These are phyloP conservation scores for Bruguiera sexangula DNA, from an alignment of 345 rosid species.

Conservation along the genomic window DNA sequence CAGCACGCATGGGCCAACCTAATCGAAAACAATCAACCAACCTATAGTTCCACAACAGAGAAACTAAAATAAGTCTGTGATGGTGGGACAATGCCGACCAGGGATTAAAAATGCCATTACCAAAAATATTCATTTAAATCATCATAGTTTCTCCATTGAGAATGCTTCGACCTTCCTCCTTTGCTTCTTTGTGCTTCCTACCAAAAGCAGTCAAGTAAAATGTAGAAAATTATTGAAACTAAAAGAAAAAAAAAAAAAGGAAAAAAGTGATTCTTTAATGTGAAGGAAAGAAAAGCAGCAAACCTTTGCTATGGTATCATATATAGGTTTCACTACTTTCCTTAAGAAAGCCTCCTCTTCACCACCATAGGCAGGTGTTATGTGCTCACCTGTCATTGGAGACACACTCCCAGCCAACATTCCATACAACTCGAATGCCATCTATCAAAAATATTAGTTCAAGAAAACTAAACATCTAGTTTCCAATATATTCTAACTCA, in stretches of 20 bases:
- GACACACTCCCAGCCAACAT: conserved; percentile 69
- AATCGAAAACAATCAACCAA: conserved; percentile 91
- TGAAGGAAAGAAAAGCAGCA: conserved; percentile 11
- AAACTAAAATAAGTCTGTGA: neutral
- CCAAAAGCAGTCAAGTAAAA: conserved; percentile 8
- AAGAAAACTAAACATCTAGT: neutral
- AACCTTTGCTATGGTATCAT: conserved; percentile 52
- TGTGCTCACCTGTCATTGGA: conserved; percentile 56
- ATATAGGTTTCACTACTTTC: conserved; percentile 66
- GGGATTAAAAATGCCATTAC: conserved; percentile 26
- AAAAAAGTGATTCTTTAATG: neutral
- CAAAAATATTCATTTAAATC: conserved; percentile 97
- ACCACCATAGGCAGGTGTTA: conserved; percentile 68
- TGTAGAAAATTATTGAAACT: neutral
- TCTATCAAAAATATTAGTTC: conserved; percentile 17
- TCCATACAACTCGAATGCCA: conserved; percentile 49
- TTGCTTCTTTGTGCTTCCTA: conserved; percentile 90
- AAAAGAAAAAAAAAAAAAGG: neutral
- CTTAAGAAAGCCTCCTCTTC: conserved; percentile 60
- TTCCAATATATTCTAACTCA: too few relatives aligned
- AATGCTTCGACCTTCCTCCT: conserved; percentile 89
- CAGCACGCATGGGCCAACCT: conserved; percentile 99
- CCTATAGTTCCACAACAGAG: conserved; percentile 40
- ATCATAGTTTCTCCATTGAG: conserved; percentile 98
- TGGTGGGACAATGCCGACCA: neutral